Evolutionary conservation across 2,329 filamentous ascomycete species (phyloP), one percentile per base, ranked within the genome.

Genomic region (Colletotrichum sp.): DNA sequence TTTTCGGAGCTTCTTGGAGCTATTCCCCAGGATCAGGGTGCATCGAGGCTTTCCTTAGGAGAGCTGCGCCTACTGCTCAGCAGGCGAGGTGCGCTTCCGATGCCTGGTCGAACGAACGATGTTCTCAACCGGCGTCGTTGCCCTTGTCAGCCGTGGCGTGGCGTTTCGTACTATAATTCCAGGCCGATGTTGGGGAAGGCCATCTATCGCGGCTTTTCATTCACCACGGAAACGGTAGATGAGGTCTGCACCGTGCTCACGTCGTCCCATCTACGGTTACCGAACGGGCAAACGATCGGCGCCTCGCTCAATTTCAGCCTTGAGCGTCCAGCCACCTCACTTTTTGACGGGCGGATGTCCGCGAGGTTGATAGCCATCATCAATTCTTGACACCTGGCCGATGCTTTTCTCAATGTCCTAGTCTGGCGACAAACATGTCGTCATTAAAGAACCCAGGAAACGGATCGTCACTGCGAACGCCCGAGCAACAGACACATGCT

Each of bases 191-290:
- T 34, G 13, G 52, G 21, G 34, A 32, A 39, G 59, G 28, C n/a
- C 39, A 59, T 65, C 59, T 34, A 48, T 36, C 18, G 9, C 57
- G 60, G 39, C 32, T 72, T 64, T 8, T 34, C 18, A 13, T 24
- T 75, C 71, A 76, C 74, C 71, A 71, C 60, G 61, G 74, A 75
- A 75, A 76, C 74, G 48, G 71, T 43, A 75, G 28, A 71, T 71
- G 71, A 75, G 60, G 16, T 61, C 60, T 71, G 61, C 52, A 26
- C 48, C 32, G 67, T 67, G 71, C 60, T 74, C 32, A 32, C 43
- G 24, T 52, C 30, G 36, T 52, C 52, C 71, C 71, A 71, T 63
- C 24, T 57, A 34, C 30, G 15, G 43, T 30, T 39, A 28, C 57
- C 55, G 32, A 71, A 57, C 55, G 34, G 36, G 43, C 55, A 43